Evolutionary conservation across 345 rosid species (phyloP), one percentile per base, ranked within the genome.

Genomic region (Citrus inodora): DNA sequence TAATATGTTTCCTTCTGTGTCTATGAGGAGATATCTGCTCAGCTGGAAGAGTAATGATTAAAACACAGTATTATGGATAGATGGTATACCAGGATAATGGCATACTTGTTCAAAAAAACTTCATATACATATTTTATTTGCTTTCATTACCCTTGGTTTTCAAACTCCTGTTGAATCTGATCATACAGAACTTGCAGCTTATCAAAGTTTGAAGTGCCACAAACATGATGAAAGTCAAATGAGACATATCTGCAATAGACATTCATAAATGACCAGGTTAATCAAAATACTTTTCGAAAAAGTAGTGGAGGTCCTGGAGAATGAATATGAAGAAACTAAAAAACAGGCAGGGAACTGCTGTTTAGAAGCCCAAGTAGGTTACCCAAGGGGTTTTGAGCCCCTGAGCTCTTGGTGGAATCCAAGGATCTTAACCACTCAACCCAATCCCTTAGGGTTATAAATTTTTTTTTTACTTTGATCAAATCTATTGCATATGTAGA

Each of bases 11-110:
- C 93, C 93, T 80, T 89, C 91, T 53, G 82, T 75, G 71, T 92
- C 99, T 80, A 91, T 63, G 27, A 91, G 89, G 80, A 91, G 89
- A 85, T 90, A 95, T 88, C 99, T 95, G 98, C 91, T 87, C 89
- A 90, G 90, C 88, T 87, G 85, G 90, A 87, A 91, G 68, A 86
- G 80, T 79, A 81, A 83, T 85, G 66, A 82, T 88, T 88, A 89
- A 82, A 80, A 77, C 82, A 80, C 64, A 82, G 88, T 75, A 85
- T 70, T 69, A 74, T 79, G 78, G 84, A 69, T 75, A 82, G 78
- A 85, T 79, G 91, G 80, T 79, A 82, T 75, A 35, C 61, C 72
- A 68, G 76, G 61, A 73, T 70, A 66, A 74, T 27, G 32, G 81
- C 82, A 76, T 62, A 64, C 42, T 86, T 67, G 67, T 40, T 61